phyloP scores from a whole-genome alignment of 352 stramenopile species.

The Globisporangium viniferum region DNA sequence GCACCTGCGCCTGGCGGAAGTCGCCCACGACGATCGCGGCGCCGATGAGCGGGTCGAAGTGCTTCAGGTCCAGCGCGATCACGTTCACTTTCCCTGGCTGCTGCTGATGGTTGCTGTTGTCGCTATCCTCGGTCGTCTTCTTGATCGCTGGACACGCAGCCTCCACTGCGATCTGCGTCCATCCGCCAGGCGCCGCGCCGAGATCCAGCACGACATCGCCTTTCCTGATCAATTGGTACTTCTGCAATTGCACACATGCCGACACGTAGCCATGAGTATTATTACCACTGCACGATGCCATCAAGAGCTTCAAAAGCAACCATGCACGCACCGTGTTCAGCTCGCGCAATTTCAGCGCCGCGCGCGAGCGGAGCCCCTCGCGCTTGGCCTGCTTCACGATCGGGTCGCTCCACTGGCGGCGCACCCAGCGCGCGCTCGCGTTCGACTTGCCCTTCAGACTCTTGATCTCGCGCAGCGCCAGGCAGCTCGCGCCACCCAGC shows the following conservation, averaged over 20 bases:
- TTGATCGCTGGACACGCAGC: constrained; percentile 23
- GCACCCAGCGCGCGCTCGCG: constrained; percentile 80
- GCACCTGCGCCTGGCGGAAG: constrained; percentile 62
- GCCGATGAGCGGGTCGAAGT: constrained; percentile 70
- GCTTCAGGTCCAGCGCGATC: constrained; percentile 71
- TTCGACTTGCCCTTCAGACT: constrained; percentile 85
- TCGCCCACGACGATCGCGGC: constrained; percentile 74
- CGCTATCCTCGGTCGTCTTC: constrained; percentile 10
- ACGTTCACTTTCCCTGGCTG: constrained; percentile 31
- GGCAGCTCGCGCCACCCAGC: constrained; percentile 10
- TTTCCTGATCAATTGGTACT: constrained; percentile 61
- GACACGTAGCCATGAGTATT: background rate
- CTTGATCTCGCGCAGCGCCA: constrained; percentile 46
- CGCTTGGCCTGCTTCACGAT: constrained; percentile 84
- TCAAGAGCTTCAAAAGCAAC: background rate
- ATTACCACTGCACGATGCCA: background rate
- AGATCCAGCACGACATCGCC: constrained; percentile 80
- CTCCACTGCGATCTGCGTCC: constrained; percentile 78
- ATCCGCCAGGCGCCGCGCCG: constrained; percentile 77
- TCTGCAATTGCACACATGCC: constrained; percentile 27
- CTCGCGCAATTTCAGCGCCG: constrained; percentile 81
- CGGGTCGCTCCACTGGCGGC: constrained; percentile 81
- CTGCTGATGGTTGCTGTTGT: constrained; percentile 14
- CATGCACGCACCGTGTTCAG: constrained; percentile 53
- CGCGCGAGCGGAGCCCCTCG: constrained; percentile 73